These are phyloP conservation scores for Botryosphaeria dothidea DNA, from an alignment of 2,329 filamentous ascomycete species.

Conservation along the genomic window DNA sequence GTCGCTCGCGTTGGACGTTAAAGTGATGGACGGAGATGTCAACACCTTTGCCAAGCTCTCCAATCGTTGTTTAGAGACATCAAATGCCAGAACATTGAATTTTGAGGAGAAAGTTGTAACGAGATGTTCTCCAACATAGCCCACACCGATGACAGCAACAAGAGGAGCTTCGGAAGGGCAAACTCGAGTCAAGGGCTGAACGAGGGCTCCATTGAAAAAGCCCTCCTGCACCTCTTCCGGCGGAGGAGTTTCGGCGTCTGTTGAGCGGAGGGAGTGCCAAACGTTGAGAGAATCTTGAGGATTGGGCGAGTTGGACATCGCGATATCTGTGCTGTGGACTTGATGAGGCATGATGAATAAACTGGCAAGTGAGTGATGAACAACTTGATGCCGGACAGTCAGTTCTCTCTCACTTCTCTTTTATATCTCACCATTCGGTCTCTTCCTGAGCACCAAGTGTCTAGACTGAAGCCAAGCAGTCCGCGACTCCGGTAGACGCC, in stretches of 20 bases:
- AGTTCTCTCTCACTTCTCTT: too few species aligned
- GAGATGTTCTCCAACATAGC: conserved; percentile 56
- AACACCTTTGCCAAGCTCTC: conserved; percentile 1
- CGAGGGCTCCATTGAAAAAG: background rate
- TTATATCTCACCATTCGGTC: too few species aligned
- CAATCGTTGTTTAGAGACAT: conserved; percentile 20
- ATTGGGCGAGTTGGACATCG: background rate
- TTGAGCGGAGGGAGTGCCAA: background rate
- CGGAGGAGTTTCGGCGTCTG: background rate
- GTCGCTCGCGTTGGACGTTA: conserved; percentile 42
- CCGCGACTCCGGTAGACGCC: too few species aligned
- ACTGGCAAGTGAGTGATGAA: too few species aligned
- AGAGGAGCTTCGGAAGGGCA: background rate
- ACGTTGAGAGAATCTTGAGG: background rate
- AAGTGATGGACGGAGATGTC: conserved; percentile 33
- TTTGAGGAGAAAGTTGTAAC: conserved; percentile 45
- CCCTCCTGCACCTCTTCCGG: conserved; percentile 5
- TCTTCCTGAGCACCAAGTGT: too few species aligned
- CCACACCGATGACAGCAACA: conserved; percentile 55
- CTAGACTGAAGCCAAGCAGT: too few species aligned
- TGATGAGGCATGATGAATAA: too few species aligned
- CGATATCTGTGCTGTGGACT: too few species aligned
- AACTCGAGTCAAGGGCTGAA: background rate
- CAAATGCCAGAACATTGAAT: conserved; percentile 46
- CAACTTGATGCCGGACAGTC: too few species aligned